Conservation (phyloP, 306 rosid species). For the barrel medic (Medicago truncatula) region MtrunA17r5.0-ANR NC_053047.1:39581501-39582000, state of each 20-base stretch:
- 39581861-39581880: conserved; percentile 12
- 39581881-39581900: conserved; percentile 22
- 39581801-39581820: too few relatives aligned
- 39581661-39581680: conserved; percentile 21
- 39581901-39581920: conserved; percentile 22
- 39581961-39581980: background rate
- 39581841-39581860: conserved; percentile 21
- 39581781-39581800: conserved; percentile 1
- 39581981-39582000: background rate
- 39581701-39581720: conserved; percentile 7
- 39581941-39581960: background rate
- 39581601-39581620: conserved; percentile 23
- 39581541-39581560: conserved; percentile 31
- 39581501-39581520: conserved; percentile 1
- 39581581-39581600: background rate
- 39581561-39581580: conserved; percentile 7
- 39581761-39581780: background rate
- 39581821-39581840: too few relatives aligned
- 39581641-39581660: conserved; percentile 25
- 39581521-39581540: conserved; percentile 30
- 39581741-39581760: conserved; percentile 1
- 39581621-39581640: too few relatives aligned
- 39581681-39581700: background rate
- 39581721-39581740: conserved; percentile 21
- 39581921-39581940: conserved; percentile 8